phyloP scores from a whole-genome alignment of 192 early-diverging fungal genomes.

The Linnemannia zychae region DNA sequence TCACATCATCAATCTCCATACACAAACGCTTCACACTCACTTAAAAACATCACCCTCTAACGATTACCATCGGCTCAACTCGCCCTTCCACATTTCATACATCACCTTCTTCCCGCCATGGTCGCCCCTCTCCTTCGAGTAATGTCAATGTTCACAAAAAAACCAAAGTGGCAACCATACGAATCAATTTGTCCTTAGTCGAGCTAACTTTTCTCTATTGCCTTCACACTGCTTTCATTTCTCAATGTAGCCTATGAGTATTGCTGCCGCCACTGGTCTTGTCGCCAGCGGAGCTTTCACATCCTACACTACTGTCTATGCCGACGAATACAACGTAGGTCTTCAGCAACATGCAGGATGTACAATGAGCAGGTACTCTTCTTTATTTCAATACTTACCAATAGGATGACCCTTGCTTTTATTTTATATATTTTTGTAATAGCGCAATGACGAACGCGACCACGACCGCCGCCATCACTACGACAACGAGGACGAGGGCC shows the following conservation, averaged over 20 bases:
- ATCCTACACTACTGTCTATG: constrained; percentile 42
- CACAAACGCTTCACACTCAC: no score
- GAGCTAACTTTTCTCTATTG: no score
- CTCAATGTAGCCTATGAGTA: constrained; percentile 38
- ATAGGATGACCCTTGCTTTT: background rate
- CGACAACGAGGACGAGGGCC: background rate
- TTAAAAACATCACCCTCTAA: no score
- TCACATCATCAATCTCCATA: no score
- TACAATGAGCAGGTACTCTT: background rate
- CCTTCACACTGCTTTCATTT: background rate
- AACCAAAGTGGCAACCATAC: no score
- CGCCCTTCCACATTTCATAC: background rate
- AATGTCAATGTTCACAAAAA: background rate
- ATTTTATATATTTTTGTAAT: background rate
- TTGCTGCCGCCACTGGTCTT: constrained; percentile 33
- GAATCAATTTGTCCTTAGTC: no score
- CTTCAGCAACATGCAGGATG: background rate
- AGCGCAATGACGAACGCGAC: constrained; percentile 14
- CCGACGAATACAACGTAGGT: constrained; percentile 40
- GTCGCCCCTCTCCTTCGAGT: constrained; percentile 29
- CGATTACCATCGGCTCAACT: background rate
- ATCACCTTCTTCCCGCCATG: constrained; percentile 8
- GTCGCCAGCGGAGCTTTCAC: constrained; percentile 34
- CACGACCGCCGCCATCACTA: constrained; percentile 2
- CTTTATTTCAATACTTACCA: background rate